These are phyloP conservation scores for Circinella minor DNA, from an alignment of 371 early-diverging fungal genomes.

Conservation along the genomic window DNA sequence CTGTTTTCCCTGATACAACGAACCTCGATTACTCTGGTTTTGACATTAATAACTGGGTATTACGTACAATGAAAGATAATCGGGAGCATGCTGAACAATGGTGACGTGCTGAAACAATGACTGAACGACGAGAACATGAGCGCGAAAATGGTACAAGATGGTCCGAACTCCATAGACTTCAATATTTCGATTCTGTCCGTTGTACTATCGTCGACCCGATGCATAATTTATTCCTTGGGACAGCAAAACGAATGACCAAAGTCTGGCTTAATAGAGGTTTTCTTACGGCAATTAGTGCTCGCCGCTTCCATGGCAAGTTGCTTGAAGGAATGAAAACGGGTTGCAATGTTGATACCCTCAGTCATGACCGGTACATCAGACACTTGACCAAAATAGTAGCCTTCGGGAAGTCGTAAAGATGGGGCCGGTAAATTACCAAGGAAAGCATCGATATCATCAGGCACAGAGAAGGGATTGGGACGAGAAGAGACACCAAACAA, in stretches of 20 bases:
- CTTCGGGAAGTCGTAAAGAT: background rate
- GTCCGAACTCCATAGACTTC: constrained; percentile 12
- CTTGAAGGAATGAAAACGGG: background rate
- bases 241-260: background rate
- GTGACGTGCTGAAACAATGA: background rate
- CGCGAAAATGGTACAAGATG: constrained; percentile 15
- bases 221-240: background rate
- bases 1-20: background rate
- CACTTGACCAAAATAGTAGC: background rate
- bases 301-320: background rate
- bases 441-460: background rate
- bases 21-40: background rate
- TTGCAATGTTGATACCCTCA: background rate
- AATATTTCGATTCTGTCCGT: constrained; percentile 20
- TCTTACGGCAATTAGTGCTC: background rate
- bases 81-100: background rate
- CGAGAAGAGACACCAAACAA: background rate
- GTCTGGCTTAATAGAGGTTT: too few relatives aligned
- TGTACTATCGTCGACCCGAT: background rate
- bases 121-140: background rate
- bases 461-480: background rate
- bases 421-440: background rate
- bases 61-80: background rate
- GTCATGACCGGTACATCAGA: background rate
- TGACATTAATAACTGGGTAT: background rate